Evolutionary conservation across 1,284 basidiomycete genomes (phyloP), one percentile per base, ranked within the genome.

Genomic region (Inonotus hispidus): DNA sequence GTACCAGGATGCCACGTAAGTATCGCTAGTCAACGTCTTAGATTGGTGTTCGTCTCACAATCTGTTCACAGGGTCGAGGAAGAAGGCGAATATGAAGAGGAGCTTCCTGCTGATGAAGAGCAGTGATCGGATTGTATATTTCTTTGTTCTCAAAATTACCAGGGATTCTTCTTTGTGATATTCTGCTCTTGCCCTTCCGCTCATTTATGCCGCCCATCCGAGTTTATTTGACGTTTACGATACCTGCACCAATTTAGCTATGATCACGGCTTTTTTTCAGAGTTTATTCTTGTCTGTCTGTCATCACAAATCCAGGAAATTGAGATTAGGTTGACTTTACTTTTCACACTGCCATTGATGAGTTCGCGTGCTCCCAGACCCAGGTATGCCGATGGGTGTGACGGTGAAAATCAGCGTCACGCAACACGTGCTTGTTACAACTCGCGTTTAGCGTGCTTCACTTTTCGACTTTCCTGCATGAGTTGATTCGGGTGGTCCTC

Each of bases 1-100:
- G 78, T 97, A 97, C 83, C 93, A 96, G 79, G 93, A 95, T 72
- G 94, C 95, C 39, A 92, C 89, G 88, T 91, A 74, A 64, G 89
- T 82, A 8, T 13, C 41, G 27, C 53, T 38, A 41, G 53, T 21
- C 49, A 54, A 16, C 27, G 60, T 13, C 11, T 56, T 43, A 8
- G 8, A 32, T 32, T 32, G n/a, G 0, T 25, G 8, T 10, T 38
- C 19, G 21, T 2, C n/a, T 1, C 29, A 56, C 7, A 53, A 53
- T 6, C 63, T 60, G 63, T 21, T 61, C 63, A 16, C 62, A 89
- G 86, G 60, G 83, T 82, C 57, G 89, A 92, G 74, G 89, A 92
- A 72, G 89, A 92, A 72, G 89, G 77, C 65, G 90, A 91, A 71
- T 92, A 91, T 58, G 61, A 63, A 53, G 61, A 59, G 25, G 61